A percentile compares a stretch with the other conserved stretches of the same genome.
phyloP scores from a whole-genome alignment of 1,284 basidiomycete species.

The Papiliotrema laurentii region DNA sequence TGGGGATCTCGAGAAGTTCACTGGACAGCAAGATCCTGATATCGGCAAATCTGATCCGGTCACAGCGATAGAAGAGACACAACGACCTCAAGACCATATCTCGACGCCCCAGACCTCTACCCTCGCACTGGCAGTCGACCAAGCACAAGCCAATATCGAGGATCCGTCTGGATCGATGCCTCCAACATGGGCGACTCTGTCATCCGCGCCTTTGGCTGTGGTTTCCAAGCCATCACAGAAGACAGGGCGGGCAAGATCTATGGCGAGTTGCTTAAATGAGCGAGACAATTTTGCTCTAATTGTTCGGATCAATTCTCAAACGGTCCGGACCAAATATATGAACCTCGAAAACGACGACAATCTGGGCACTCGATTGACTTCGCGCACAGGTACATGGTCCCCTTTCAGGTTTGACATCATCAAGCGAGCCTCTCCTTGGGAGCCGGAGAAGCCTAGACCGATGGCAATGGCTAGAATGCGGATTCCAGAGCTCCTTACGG shows the following conservation, averaged over 20 bases:
- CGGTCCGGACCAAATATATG: constrained; percentile 95
- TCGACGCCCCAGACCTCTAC: background rate
- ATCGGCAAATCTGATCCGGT: background rate
- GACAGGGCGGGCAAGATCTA: constrained; percentile 90
- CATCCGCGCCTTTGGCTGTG: constrained; percentile 84
- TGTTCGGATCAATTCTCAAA: constrained; percentile 95
- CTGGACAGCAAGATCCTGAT: background rate
- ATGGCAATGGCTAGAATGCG: background rate
- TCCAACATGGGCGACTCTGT: constrained; percentile 79
- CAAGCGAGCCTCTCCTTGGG: constrained; percentile 15
- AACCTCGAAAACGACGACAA: constrained; percentile 57
- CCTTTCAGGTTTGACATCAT: constrained; percentile 40
- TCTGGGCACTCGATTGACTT: constrained; percentile 47
- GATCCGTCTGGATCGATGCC: no score
- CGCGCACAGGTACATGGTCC: constrained; percentile 38
- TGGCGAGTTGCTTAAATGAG: constrained; percentile 82
- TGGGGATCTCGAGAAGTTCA: background rate
- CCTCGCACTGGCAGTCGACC: background rate
- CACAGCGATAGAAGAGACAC: background rate
- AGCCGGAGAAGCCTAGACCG: background rate
- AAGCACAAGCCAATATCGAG: constrained; percentile 7
- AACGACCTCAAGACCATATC: no score
- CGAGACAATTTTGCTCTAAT: constrained; percentile 89
- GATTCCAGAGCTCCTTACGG: background rate
- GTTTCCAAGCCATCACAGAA: constrained; percentile 97